phyloP scores from a whole-genome alignment of 805 yeast species.

The Wickerhamomyces mucosus region DNA sequence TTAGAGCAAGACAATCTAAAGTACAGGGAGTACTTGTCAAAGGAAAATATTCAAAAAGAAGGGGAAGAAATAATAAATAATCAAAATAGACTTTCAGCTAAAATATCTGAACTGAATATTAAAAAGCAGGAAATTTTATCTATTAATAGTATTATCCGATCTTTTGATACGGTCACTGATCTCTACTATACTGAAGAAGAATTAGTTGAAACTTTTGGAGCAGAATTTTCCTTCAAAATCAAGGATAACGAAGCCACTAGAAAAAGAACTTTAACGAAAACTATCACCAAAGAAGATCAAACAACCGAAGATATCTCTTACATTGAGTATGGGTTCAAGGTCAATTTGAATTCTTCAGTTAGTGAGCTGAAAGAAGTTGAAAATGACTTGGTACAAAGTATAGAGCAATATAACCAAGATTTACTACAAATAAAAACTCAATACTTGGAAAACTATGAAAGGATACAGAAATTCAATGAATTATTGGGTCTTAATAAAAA shows the following conservation, averaged over 20 bases:
- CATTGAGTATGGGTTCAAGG: too few species aligned
- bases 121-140: slow-evolving; percentile 11
- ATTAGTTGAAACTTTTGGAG: slow-evolving; percentile 10
- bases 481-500: background rate
- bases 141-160: slow-evolving; percentile 8
- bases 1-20: slow-evolving; percentile 2
- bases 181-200: slow-evolving; percentile 8
- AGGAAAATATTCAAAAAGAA: slow-evolving; percentile 2
- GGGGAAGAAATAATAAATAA: slow-evolving; percentile 8
- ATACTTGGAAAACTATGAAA: too few species aligned
- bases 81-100: slow-evolving; percentile 7
- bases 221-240: background rate
- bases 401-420: too few species aligned
- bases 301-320: too few species aligned
- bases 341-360: too few species aligned
- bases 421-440: too few species aligned
- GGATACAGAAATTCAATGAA: too few species aligned
- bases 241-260: background rate
- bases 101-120: slow-evolving; percentile 8
- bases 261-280: background rate
- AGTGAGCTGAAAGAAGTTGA: too few species aligned
- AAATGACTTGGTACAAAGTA: too few species aligned
- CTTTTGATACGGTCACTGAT: slow-evolving; percentile 1
- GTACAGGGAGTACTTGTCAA: slow-evolving; percentile 2
- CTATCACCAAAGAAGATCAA: background rate